Evolutionary conservation across 2,329 filamentous ascomycete species (phyloP), one percentile per base, ranked within the genome.

Genomic region (Orbilia blumenaviensis): DNA sequence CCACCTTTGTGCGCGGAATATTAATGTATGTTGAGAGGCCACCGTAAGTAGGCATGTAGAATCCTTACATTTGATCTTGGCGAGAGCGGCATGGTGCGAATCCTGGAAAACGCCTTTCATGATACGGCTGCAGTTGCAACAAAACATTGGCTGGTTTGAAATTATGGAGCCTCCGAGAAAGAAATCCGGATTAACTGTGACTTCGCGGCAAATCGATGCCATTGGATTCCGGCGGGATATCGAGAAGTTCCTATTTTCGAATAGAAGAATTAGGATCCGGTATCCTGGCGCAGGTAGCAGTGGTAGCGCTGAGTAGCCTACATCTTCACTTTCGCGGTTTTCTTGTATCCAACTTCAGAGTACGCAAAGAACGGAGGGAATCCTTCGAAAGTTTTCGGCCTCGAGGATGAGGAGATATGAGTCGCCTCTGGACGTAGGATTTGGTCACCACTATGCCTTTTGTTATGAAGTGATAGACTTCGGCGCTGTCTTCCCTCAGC

Each of bases 161-260:
- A 76, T 76, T 29, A 69, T 69, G 8, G 72, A 76, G 3, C 72
- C 72, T 3, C 64, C 72, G 0, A 76, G 58, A 21, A 76, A 76
- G 41, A 76, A 76, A 27, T 69, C 48, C 6, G 72, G 72, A 32
- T 76, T 76, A 8, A 76, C 72, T 0, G 72, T 60, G 14, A 66
- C 72, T 42, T 76, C 72, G 32, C 72, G 36, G 18, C 72, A 76
- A 21, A 76, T 61, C 6, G 72, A 76, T 9, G 48, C 50, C 72
- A 76, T 69, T 8, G 72, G 72, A 34, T 76, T 69, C n/a, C 72
- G 72, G n/a, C 66, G 64, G 2, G 72, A 76, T 50, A 76, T 66
- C 32, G 72, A 76, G 38, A 76, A 76, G 48, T 69, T 69, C 72
- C 72, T 76, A 61, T 8, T 29, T 12, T 36, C 4, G 5, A 23